Evolutionary conservation across 768 basidiomycete species (phyloP), one percentile per base, ranked within the genome.

Genomic region (Xanthoconium stramineum): DNA sequence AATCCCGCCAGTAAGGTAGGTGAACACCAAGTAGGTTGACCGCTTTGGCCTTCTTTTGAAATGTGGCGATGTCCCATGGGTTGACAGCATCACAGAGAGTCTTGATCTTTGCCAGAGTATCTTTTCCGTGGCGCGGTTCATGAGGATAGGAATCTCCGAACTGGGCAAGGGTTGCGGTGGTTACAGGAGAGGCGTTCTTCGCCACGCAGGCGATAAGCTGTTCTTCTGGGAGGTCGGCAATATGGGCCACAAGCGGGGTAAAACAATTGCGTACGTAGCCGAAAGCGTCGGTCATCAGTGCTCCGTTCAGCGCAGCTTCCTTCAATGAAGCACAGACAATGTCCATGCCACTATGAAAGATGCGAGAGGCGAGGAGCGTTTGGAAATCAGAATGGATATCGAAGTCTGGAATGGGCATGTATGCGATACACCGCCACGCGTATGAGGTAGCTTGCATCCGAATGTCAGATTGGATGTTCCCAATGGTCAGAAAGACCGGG

Each of bases 1-100:
- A 44, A 5, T 29, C 6, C 1, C 13, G 28, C 43, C 43, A 44
- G 28, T 28, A 29, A 3, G 13, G 20, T 3, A n/a, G n/a, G n/a
- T n/a, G n/a, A n/a, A n/a, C n/a, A n/a, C n/a, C n/a, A n/a, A n/a
- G n/a, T n/a, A n/a, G 10, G 4, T 7, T 44, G 43, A 42, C 20
- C 3, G 6, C 12, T 20, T 58, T 50, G 0, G 29, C 28, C 5
- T 11, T 19, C 35, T 50, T 45, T 20, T 64, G 56, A 58, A 72
- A 76, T 0, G 37, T 46, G 10, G 58, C 38, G 7, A 76, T 17
- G 20, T 72, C 56, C 66, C 63, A 65, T 19, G 69, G 67, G 52
- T 70, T 3, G 2, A 6, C 5, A 1, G 0, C n/a, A 2, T 0
- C 11, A 14, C 37, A 50, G 1, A 50, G 5, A 7, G 12, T 12